Conservation (phyloP, 805 yeast species). For the Metschnikowia baotianmanensis region DNA sequence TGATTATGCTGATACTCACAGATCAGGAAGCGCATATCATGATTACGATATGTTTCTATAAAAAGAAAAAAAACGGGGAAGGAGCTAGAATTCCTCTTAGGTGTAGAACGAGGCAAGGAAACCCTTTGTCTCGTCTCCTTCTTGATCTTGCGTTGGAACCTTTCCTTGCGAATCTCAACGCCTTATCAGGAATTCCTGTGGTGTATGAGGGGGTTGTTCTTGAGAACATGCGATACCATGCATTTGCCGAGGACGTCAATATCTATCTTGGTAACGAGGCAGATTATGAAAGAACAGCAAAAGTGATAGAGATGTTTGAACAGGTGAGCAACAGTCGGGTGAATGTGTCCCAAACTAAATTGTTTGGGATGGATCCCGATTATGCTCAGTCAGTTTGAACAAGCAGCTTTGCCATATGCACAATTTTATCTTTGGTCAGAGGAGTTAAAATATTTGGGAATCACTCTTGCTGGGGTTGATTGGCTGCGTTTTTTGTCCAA, state of each 20-base stretch:
- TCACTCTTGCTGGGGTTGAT: conserved; percentile 1
- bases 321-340: not conserved
- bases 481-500: not conserved
- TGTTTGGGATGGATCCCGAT: not conserved
- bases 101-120: conserved; percentile 8
- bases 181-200: not conserved
- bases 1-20: not conserved
- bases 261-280: not conserved
- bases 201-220: not conserved
- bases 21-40: not conserved
- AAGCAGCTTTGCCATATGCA: not conserved
- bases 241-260: conserved; percentile 9
- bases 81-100: not conserved
- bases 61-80: no score
- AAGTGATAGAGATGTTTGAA: not conserved
- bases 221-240: conserved; percentile 4
- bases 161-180: conserved; percentile 1
- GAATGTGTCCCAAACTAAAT: not conserved
- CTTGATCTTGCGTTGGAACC: conserved; percentile 9
- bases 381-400: not conserved
- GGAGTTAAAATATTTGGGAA: conserved; percentile 1
- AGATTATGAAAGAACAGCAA: conserved; percentile 1
- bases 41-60: not conserved
- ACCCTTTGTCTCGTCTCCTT: conserved; percentile 7
- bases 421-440: not conserved